Evolutionary conservation across 1,284 basidiomycete genomes (phyloP), one percentile per base, ranked within the genome.

Genomic region (Trametes sp.): DNA sequence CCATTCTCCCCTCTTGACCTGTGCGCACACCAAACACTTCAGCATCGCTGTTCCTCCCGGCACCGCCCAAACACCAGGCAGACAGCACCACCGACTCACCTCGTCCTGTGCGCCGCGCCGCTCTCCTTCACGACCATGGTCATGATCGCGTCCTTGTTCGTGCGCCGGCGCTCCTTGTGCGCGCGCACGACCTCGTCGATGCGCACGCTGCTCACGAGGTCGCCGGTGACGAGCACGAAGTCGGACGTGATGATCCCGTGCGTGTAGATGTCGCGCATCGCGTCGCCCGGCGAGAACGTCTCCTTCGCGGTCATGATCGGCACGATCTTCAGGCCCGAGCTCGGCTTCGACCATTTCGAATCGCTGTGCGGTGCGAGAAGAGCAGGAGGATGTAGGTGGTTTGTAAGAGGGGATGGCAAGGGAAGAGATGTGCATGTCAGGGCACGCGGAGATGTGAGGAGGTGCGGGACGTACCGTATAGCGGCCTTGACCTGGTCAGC

Each of bases 211-310:
- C 95, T 96, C 66, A 99, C 92, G 61, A 98, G 87, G 74, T 98
- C 97, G 23, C 94, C 95, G 74, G 92, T 93, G 65, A 98, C 92
- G 67, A 99, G 90, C 51, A 98, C 87, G 78, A 97, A 98, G 74
- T 99, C 96, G 62, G 87, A 87, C 29, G 94, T 94, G 71, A 99
- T 91, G 71, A 99, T 86, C 69, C 95, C 90, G 59, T 94, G 93
- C 55, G 92, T 93, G 79, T 99, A 98, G 68, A 98, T 90, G 77
- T 99, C 96, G 64, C 98, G 90, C 84, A 99, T 89, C 33, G 96
- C 96, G 76, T 99, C 98, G 14, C 98, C 97, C 0, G 94, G 90
- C 2, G 95, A 95, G 75, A 90, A 92, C 2, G 95, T 96, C 72
- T 94, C 90, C 74, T 90, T 91, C 59, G 93, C 90, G 21, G 93